Percentiles rank a stretch among this genome's conserved stretches.
These are phyloP conservation scores for Phytophthora multivora DNA, from an alignment of 352 stramenopile species.

Conservation along the genomic window DNA sequence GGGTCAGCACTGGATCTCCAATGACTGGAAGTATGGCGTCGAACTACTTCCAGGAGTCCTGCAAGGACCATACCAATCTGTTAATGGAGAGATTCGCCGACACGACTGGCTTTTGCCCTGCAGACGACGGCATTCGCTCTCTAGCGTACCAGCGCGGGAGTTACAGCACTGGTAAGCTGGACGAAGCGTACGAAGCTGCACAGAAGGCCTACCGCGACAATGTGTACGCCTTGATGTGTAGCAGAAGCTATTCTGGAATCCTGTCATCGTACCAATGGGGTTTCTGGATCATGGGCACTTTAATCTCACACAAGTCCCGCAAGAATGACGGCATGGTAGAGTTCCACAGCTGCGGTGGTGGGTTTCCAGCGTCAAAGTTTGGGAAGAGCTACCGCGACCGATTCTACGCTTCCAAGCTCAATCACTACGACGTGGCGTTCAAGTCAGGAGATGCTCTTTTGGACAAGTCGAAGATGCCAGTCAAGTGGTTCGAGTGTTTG, in stretches of 20 bases:
- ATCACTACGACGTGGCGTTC: constrained; percentile 46
- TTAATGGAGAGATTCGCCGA: constrained; percentile 32
- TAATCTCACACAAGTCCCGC: constrained; percentile 37
- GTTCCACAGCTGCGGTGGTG: constrained; percentile 37
- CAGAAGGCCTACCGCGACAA: constrained; percentile 36
- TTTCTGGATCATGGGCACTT: constrained; percentile 26
- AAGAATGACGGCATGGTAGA: constrained; percentile 38
- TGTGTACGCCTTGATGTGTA: constrained; percentile 45
- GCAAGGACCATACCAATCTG: constrained; percentile 25
- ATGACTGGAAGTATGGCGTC: constrained; percentile 39
- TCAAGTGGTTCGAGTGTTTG: constrained; percentile 55
- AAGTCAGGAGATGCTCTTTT: constrained; percentile 40
- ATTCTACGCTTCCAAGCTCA: constrained; percentile 40
- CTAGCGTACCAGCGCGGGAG: constrained; percentile 36
- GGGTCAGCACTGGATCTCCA: constrained; percentile 32
- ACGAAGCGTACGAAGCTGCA: constrained; percentile 30
- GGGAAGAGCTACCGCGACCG: constrained; percentile 25
- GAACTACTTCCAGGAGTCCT: constrained; percentile 36
- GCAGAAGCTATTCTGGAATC: constrained; percentile 36
- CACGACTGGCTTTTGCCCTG: constrained; percentile 36
- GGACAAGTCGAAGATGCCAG: constrained; percentile 36
- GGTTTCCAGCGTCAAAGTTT: constrained; percentile 36
- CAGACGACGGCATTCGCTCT: constrained; percentile 32
- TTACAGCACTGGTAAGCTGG: constrained; percentile 24
- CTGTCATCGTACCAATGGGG: constrained; percentile 30